Base-by-base conservation (phyloP, 2,329 filamentous ascomycete genomes). In the Pseudogymnoascus sp. region DNA sequence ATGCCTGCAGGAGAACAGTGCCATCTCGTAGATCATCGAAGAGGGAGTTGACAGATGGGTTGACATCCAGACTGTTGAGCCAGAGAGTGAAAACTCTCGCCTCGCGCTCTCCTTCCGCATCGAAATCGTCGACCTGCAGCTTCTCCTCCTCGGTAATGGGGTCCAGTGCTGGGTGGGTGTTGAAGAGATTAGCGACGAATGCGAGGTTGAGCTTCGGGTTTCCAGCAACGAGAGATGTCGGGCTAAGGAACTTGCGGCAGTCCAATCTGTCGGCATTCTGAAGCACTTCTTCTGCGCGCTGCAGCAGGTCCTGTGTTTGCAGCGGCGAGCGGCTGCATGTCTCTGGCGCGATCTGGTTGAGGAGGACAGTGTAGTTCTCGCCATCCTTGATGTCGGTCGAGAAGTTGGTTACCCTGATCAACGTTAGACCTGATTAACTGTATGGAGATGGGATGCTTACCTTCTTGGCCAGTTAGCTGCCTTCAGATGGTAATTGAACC, bases 401-500 rank as follows among this genome's bases (percentile, higher is more conserved):
- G 78, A 99, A 99, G 78, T 99, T 99, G 70, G 81, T 79, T 57
- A 99, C 95, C 71, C 91, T 95, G 61, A 5, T 54, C 70, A 67
- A 62, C 66, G 76, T 67, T 64, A 62, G 45, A 42, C 16, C 21
- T 54, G 60, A 51, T 51, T 5, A 5, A 51, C 47, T 31, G 62
- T 7, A 23, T 45, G 14, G 26, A 18, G 36, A 26, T 10, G 39
- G n/a, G 8, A 37, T 23, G 74, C 77, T 76, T 74, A 88, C 86
- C 85, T 86, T 77, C 92, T 85, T 62, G 90, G 84, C 95, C 95
- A 99, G 72, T 93, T 93, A 64, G 95, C 95, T 65, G 96, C 96
- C 78, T 96, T 97, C 67, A 99, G 81, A 76, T 99, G 95, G 77
- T 97, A 99, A 80, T 99, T 99, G 84, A 99, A 95, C 95, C 95